A percentile compares a stretch with the other conserved stretches of the same genome.
phyloP scores from a whole-genome alignment of 2,329 filamentous ascomycete species.

The Alternaria viburni region DNA sequence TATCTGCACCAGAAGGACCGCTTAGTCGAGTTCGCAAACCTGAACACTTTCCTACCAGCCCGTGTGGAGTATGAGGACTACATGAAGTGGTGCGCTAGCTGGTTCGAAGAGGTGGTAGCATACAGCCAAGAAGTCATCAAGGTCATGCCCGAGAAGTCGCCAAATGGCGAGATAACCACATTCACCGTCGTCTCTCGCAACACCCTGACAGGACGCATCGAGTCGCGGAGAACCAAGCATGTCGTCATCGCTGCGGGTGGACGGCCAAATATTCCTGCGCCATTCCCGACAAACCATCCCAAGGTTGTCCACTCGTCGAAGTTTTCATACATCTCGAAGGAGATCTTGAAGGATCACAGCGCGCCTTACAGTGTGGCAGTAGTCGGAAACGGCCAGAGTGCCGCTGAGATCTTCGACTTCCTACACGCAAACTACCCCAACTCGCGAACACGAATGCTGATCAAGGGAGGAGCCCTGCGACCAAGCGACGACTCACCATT shows the following conservation, averaged over 20 bases:
- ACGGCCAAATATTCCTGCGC: conserved; percentile 71
- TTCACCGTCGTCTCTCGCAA: conserved; percentile 74
- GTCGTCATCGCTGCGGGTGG: conserved; percentile 75
- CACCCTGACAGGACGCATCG: conserved; percentile 61
- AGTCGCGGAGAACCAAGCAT: conserved; percentile 65
- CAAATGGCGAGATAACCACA: conserved; percentile 61
- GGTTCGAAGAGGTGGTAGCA: conserved; percentile 74
- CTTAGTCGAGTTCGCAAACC: conserved; percentile 89
- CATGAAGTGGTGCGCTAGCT: conserved; percentile 85
- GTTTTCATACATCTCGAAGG: conserved; percentile 71
- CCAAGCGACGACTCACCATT: conserved; percentile 97
- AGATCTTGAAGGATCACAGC: conserved; percentile 63
- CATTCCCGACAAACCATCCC: conserved; percentile 72
- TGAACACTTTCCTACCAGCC: conserved; percentile 85
- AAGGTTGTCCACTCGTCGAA: conserved; percentile 87
- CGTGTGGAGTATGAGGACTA: conserved; percentile 94
- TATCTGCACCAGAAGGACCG: conserved; percentile 83
- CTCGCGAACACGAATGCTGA: conserved; percentile 76
- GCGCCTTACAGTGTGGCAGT: conserved; percentile 78
- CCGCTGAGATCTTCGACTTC: conserved; percentile 94
- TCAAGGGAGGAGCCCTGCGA: conserved; percentile 81
- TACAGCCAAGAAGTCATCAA: conserved; percentile 81
- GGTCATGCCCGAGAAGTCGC: conserved; percentile 66
- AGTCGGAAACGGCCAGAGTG: conserved; percentile 88
- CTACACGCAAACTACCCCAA: conserved; percentile 83